Evolutionary conservation across 257 asterid genomes (phyloP).

Genomic region (Solanum etuberosum): DNA sequence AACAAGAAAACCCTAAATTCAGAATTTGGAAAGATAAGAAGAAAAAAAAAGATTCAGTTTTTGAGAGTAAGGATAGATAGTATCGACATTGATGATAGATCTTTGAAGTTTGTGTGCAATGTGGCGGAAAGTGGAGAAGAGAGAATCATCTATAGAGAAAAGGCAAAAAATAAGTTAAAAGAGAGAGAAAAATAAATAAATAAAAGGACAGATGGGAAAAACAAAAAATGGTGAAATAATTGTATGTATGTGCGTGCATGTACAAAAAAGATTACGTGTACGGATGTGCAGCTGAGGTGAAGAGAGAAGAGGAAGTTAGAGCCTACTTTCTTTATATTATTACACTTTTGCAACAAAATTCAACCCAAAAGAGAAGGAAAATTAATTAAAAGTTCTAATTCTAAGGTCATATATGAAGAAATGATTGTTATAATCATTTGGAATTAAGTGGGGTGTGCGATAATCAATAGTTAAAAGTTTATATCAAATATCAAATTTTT

Average conservation of each 20-base stretch:
- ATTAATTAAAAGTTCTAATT: neutral
- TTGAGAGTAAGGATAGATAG: neutral
- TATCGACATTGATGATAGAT: slow-evolving; percentile 8
- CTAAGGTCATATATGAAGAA: neutral
- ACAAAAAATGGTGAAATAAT: neutral
- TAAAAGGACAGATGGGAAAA: neutral
- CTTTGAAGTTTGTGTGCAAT: slow-evolving; percentile 4
- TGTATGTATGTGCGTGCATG: neutral
- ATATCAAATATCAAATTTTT: too few relatives aligned
- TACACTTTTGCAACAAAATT: neutral
- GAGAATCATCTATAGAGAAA: slow-evolving; percentile 4
- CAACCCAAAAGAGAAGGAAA: neutral
- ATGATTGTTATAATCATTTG: neutral
- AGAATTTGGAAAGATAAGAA: neutral
- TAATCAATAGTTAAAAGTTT: too few relatives aligned
- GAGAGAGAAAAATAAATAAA: neutral
- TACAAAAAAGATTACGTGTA: slow-evolving; percentile 14
- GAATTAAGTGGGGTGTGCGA: neutral
- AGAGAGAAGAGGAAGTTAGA: neutral
- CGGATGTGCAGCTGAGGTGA: slow-evolving; percentile 7
- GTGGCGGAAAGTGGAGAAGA: slow-evolving; percentile 3
- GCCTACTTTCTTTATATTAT: neutral
- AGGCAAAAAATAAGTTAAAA: neutral
- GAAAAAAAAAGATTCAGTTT: neutral
- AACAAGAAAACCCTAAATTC: slow-evolving; percentile 5